phyloP scores from a whole-genome alignment of 2,329 filamentous ascomycete species.

The Claviceps digitariae region DNA sequence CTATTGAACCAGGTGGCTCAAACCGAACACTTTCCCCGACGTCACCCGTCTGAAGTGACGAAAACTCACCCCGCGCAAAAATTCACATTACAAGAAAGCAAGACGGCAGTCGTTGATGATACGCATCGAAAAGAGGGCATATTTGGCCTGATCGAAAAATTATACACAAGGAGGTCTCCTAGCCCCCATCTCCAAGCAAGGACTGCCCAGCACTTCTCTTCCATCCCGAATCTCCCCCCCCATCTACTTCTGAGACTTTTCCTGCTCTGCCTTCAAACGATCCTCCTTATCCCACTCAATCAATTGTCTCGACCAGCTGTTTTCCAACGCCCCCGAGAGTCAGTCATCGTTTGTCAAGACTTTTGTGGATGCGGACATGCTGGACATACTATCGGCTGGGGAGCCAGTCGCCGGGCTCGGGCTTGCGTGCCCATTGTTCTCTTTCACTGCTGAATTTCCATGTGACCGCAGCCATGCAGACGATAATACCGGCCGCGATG shows the following conservation, averaged over 20 bases:
- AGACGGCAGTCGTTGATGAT: not conserved
- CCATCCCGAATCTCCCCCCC: not conserved
- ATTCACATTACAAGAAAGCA: too few relatives aligned
- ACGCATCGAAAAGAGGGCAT: not conserved
- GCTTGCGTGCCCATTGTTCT: constrained; percentile 62
- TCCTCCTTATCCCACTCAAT: constrained; percentile 32
- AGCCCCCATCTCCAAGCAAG: not conserved
- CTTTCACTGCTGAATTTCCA: constrained; percentile 63
- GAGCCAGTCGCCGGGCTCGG: constrained; percentile 64
- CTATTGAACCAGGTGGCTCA: too few relatives aligned
- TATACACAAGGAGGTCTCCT: constrained; percentile 6
- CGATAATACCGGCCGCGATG: constrained; percentile 53
- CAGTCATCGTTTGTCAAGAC: not conserved
- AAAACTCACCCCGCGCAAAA: not conserved
- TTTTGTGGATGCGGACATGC: too few relatives aligned
- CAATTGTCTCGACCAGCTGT: constrained; percentile 32
- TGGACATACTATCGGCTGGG: constrained; percentile 66
- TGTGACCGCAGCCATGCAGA: constrained; percentile 52
- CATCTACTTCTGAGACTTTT: constrained; percentile 17
- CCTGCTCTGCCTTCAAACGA: constrained; percentile 19
- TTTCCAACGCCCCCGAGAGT: not conserved
- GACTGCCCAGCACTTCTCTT: not conserved
- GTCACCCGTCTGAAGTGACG: too few relatives aligned
- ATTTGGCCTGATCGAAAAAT: constrained; percentile 1
- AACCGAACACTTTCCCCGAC: too few relatives aligned